These are phyloP conservation scores for Sarocladium strictum DNA, from an alignment of 2,329 filamentous ascomycete species.

Conservation along the genomic window DNA sequence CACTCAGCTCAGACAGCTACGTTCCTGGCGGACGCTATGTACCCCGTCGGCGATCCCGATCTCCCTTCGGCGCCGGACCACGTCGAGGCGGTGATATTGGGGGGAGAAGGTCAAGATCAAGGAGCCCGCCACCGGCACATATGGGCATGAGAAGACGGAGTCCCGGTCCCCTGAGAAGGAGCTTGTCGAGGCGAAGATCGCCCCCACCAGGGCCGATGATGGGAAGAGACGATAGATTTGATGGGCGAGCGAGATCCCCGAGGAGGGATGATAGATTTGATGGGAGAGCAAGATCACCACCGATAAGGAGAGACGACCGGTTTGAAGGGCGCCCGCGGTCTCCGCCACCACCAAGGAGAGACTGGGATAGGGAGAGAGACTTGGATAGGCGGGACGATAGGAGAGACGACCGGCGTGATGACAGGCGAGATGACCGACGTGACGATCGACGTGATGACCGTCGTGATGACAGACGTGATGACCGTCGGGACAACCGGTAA, in stretches of 20 bases:
- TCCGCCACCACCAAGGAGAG: constrained; percentile 28
- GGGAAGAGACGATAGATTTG: constrained; percentile 2
- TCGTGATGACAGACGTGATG: constrained; percentile 18
- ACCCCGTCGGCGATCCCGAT: constrained; percentile 33
- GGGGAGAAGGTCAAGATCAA: constrained; percentile 18
- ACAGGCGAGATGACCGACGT: constrained; percentile 6
- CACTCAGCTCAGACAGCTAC: constrained; percentile 37
- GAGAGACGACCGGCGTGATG: constrained; percentile 35
- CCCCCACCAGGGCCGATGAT: background rate
- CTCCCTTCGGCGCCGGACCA: constrained; percentile 17
- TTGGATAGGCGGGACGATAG: constrained; percentile 26
- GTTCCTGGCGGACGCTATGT: constrained; percentile 36
- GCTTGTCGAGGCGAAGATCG: constrained; percentile 12
- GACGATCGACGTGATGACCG: constrained; percentile 36
- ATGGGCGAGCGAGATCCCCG: background rate
- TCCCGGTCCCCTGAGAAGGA: constrained; percentile 25
- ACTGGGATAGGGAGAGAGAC: constrained; percentile 27
- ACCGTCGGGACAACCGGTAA: constrained; percentile 9
- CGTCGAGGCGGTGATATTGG: constrained; percentile 25
- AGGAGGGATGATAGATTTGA: background rate
- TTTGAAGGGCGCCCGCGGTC: constrained; percentile 12
- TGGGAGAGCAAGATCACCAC: constrained; percentile 3
- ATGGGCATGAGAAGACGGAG: constrained; percentile 5
- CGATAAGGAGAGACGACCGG: background rate
- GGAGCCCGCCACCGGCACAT: constrained; percentile 23